Evolutionary conservation across 2,329 filamentous ascomycete genomes (phyloP).

Genomic region (Colletotrichum incanum): DNA sequence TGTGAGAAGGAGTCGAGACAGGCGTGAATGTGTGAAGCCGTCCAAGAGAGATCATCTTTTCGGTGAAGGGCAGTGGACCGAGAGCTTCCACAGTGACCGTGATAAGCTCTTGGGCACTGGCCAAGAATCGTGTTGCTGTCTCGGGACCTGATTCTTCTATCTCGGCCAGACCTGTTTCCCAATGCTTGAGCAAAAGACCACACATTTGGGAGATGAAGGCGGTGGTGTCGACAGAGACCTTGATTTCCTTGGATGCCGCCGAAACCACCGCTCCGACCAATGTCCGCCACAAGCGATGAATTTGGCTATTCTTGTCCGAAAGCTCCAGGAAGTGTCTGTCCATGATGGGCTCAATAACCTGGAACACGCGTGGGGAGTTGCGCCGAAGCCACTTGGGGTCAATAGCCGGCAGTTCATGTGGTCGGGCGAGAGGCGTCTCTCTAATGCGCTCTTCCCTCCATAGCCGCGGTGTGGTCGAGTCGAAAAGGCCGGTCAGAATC

Average conservation of each 20-base stretch:
- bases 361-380: slow-evolving; percentile 77
- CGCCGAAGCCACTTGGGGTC: slow-evolving; percentile 91
- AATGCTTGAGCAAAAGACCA: slow-evolving; percentile 78
- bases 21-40: slow-evolving; percentile 72
- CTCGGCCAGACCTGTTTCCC: slow-evolving; percentile 72
- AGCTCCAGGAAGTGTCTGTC: slow-evolving; percentile 75
- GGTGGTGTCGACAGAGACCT: slow-evolving; percentile 86
- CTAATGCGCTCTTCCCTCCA: slow-evolving; percentile 85
- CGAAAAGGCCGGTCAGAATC: slow-evolving; percentile 81
- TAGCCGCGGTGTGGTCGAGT: slow-evolving; percentile 69
- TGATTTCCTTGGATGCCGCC: slow-evolving; percentile 88
- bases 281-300: slow-evolving; percentile 71
- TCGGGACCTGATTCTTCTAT: slow-evolving; percentile 66
- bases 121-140: slow-evolving; percentile 66
- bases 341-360: slow-evolving; percentile 72
- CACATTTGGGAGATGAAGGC: slow-evolving; percentile 82
- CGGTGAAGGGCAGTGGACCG: slow-evolving; percentile 74
- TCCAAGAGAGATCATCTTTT: slow-evolving; percentile 69
- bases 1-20: slow-evolving; percentile 77
- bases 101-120: slow-evolving; percentile 67
- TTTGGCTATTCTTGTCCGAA: slow-evolving; percentile 70
- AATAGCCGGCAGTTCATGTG: slow-evolving; percentile 85
- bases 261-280: slow-evolving; percentile 75
- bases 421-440: slow-evolving; percentile 69
- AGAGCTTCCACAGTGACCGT: slow-evolving; percentile 66